Evolutionary conservation across 352 stramenopile species (phyloP), one percentile per base, ranked within the genome.

Genomic region (Thraustochytrium sp.): DNA sequence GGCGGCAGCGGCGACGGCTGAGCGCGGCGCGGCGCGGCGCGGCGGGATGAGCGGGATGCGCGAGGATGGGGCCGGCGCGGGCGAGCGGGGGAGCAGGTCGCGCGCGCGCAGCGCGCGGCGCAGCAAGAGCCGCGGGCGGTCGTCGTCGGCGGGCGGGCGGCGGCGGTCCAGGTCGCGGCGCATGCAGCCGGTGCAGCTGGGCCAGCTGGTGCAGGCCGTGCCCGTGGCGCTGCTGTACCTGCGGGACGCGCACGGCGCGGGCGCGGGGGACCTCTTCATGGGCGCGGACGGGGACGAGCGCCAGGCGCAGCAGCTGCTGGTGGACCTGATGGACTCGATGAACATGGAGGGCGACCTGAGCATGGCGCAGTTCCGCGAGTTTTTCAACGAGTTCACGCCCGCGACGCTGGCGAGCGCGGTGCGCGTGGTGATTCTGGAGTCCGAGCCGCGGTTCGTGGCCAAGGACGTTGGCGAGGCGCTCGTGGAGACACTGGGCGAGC

Each of bases 341-440:
- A 80, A 80, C 37, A 46, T 64, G 46, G 68, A 61, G 42, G 68
- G 68, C 31, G 68, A 80, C 51, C 68, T 62, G 8, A 65, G 36
- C 21, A 80, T 80, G 44, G 51, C 46, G 0, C 44, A 61, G 37
- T 48, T 72, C 16, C 42, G 68, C 23, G 36, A 64, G 31, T 16
- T 80, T 29, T 53, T 80, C 23, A 34, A 26, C 3, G 40, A 75
- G 37, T 77, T 55, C 26, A 9, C 21, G 26, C 75, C 75, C 18
- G 38, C 9, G 34, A 54, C 29, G 34, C 23, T 73, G 1, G 75
- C 75, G 23, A 56, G 49, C 31, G 75, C 37, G 0, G 55, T 84
- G 54, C 53, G 75, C n/a, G 21, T 80, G 3, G 37, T 84, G 1
- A 61, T 84, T 8, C 40, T 75, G 18, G 42, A 84, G 31, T 53